A percentile compares a stretch with the other conserved stretches of the same genome.
Evolutionary conservation across 1,284 basidiomycete species (phyloP).

Genomic region (Heterobasidion annosum): DNA sequence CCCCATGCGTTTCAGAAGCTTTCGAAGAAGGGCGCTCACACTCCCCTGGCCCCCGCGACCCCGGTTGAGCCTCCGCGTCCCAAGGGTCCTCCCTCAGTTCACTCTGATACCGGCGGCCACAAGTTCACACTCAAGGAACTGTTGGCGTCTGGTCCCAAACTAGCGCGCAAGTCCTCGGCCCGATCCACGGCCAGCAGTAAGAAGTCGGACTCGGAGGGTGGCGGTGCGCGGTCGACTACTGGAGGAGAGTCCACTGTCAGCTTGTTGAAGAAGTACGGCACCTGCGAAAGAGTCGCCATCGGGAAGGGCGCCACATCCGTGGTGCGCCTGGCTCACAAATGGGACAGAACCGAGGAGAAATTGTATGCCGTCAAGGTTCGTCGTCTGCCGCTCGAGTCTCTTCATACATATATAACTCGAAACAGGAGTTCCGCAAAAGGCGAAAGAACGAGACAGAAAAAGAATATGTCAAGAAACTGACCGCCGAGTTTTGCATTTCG

Average conservation of each 20-base stretch:
- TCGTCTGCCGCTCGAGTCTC: constrained; percentile 4
- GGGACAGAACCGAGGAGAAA: constrained; percentile 95
- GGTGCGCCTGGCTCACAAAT: constrained; percentile 95
- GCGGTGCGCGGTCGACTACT: constrained; percentile 37
- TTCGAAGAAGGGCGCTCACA: constrained; percentile 15
- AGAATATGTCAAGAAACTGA: constrained; percentile 99
- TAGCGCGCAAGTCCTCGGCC: constrained; percentile 62
- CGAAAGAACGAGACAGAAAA: constrained; percentile 98
- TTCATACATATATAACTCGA: constrained; percentile 4
- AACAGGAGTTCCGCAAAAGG: constrained; percentile 92
- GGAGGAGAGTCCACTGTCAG: constrained; percentile 55
- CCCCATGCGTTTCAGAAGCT: constrained; percentile 3
- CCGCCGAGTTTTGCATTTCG: constrained; percentile 98
- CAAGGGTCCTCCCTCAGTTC: constrained; percentile 29
- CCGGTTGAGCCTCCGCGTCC: constrained; percentile 18
- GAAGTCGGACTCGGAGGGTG: constrained; percentile 64
- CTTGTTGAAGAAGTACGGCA: constrained; percentile 89
- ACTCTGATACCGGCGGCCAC: constrained; percentile 52
- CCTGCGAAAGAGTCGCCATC: constrained; percentile 95
- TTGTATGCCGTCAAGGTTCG: constrained; percentile 96
- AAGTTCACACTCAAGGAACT: constrained; percentile 84
- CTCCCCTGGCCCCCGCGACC: constrained; percentile 17
- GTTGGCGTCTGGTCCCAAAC: constrained; percentile 59
- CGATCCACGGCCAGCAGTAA: constrained; percentile 55
- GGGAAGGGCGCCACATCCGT: constrained; percentile 97